Percentiles rank a stretch among this genome's conserved stretches.
phyloP scores from a whole-genome alignment of 768 basidiomycete genomes.

The Lactifluus rugatus region DNA sequence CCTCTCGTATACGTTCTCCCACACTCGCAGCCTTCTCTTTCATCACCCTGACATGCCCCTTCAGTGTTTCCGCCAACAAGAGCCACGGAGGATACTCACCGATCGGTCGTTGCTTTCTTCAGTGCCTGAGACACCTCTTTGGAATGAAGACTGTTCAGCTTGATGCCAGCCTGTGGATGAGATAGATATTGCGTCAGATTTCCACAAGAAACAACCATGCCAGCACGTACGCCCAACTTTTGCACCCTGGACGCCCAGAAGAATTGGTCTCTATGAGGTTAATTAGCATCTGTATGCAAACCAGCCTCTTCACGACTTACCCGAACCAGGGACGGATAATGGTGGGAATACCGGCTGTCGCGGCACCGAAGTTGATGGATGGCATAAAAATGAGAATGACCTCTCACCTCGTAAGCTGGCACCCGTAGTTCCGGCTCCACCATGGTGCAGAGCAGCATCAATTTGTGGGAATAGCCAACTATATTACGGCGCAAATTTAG shows the following conservation, averaged over 20 bases:
- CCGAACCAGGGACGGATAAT: constrained; percentile 67
- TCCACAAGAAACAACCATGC: not conserved
- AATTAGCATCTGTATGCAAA: not conserved
- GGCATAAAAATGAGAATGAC: not conserved
- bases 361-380: not conserved
- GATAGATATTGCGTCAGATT: not conserved
- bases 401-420: constrained; percentile 42
- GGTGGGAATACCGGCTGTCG: constrained; percentile 48
- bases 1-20: constrained; percentile 35
- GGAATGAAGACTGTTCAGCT: constrained; percentile 38
- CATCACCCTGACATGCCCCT: constrained; percentile 36
- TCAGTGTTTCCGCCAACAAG: not conserved
- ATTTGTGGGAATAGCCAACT: constrained; percentile 51
- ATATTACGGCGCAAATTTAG: constrained; percentile 2
- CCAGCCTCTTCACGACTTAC: constrained; percentile 15
- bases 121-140: constrained; percentile 44
- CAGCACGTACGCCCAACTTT: constrained; percentile 41
- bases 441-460: constrained; percentile 57
- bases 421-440: constrained; percentile 64
- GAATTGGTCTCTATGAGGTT: constrained; percentile 38
- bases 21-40: constrained; percentile 47
- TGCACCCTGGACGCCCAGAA: constrained; percentile 58
- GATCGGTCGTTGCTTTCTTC: constrained; percentile 44
- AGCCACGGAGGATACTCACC: constrained; percentile 28
- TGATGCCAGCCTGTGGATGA: constrained; percentile 36